Evolutionary conservation across 2,329 filamentous ascomycete species (phyloP).

Genomic region (Hypoxylon sp.): DNA sequence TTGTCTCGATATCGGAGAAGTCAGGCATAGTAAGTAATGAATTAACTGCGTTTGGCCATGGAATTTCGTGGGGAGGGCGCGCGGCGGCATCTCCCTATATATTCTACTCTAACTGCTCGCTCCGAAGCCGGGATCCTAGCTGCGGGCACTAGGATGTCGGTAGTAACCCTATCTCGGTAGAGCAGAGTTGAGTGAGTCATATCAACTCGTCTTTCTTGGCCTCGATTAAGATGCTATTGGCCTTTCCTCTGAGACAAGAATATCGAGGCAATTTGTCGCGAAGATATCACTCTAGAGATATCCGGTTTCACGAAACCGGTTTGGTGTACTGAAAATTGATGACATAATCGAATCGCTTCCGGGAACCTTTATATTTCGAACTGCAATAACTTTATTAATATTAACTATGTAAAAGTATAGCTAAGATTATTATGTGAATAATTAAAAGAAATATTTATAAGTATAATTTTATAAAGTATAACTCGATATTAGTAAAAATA

Average conservation of each 20-base stretch:
- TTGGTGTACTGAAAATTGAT: too few relatives aligned
- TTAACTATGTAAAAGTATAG: too few relatives aligned
- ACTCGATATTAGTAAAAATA: too few relatives aligned
- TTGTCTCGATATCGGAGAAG: constrained; percentile 49
- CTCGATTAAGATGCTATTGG: background rate
- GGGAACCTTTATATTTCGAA: too few relatives aligned
- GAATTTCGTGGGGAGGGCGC: background rate
- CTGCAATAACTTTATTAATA: too few relatives aligned
- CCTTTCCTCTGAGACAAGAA: background rate
- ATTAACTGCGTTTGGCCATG: constrained; percentile 5
- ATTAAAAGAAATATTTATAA: too few relatives aligned
- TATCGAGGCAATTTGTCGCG: constrained; percentile 2
- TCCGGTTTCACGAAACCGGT: background rate
- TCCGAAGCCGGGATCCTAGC: constrained; percentile 6
- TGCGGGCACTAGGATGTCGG: constrained; percentile 7
- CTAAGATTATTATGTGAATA: too few relatives aligned
- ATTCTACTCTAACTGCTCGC: background rate
- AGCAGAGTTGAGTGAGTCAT: constrained; percentile 22
- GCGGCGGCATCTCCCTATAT: constrained; percentile 12
- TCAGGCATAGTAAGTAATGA: constrained; percentile 29
- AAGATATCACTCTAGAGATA: background rate
- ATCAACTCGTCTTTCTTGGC: constrained; percentile 21
- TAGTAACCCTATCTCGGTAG: constrained; percentile 16
- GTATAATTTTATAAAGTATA: too few relatives aligned
- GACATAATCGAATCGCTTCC: too few relatives aligned